These are phyloP conservation scores for Pseudogymnoascus sp. DNA, from an alignment of 2,329 filamentous ascomycete genomes.

Conservation along the genomic window DNA sequence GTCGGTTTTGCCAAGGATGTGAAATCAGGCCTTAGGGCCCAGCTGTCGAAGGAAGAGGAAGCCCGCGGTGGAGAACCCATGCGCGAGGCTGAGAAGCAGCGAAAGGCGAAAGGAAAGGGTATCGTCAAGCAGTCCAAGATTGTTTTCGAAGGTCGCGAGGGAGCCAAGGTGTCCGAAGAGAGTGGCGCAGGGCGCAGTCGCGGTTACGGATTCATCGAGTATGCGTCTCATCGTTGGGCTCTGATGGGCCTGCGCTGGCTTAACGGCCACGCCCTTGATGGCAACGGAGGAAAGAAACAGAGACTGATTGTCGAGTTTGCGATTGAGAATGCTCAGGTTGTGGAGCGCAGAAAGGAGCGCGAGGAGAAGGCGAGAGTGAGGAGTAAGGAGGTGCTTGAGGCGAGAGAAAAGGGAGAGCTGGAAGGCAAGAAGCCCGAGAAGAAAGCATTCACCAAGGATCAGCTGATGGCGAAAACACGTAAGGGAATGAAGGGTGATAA, in stretches of 20 bases:
- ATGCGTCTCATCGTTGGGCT: constrained; percentile 85
- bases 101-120: constrained; percentile 73
- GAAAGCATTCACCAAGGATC: constrained; percentile 24
- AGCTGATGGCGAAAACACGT: constrained; percentile 30
- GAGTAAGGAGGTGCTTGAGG: constrained; percentile 28
- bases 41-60: constrained; percentile 84
- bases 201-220: constrained; percentile 97
- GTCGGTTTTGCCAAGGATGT: constrained; percentile 91
- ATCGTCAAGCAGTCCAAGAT: constrained; percentile 91
- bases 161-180: constrained; percentile 72
- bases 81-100: constrained; percentile 68
- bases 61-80: constrained; percentile 72
- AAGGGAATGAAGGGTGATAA: constrained; percentile 27
- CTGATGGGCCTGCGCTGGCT: constrained; percentile 92
- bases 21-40: constrained; percentile 65
- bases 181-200: constrained; percentile 74
- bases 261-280: constrained; percentile 64
- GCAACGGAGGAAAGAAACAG: constrained; percentile 68
- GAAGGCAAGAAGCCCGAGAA: constrained; percentile 28
- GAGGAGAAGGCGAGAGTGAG: constrained; percentile 48
- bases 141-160: constrained; percentile 81
- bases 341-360: constrained; percentile 64
- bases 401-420: constrained; percentile 26
- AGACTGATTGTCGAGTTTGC: constrained; percentile 92
- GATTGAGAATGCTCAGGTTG: constrained; percentile 94